Conservation (phyloP, 225 moss, liverwort and hornwort genomes). For the Rhytidiadelphus loreus region DNA sequence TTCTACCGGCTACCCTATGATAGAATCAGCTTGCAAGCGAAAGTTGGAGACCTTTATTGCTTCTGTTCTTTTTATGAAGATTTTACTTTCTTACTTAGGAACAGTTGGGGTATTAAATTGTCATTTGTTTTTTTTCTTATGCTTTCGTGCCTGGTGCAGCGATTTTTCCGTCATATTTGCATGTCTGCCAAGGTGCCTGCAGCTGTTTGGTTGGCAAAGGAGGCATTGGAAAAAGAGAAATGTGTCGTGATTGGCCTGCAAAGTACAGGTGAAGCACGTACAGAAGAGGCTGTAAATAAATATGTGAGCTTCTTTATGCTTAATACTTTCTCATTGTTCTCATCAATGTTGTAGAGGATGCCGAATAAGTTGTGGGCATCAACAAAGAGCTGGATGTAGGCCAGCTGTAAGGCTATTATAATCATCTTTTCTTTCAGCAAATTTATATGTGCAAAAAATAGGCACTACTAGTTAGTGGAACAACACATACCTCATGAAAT, state of each 20-base stretch:
- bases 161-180: conserved; percentile 96
- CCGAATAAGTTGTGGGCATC: background rate
- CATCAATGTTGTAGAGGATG: background rate
- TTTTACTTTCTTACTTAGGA: background rate
- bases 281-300: conserved; percentile 95
- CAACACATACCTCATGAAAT: background rate
- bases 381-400: background rate
- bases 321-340: background rate
- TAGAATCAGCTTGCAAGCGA: background rate
- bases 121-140: background rate
- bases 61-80: background rate
- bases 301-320: conserved; percentile 47
- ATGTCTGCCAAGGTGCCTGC: conserved; percentile 99
- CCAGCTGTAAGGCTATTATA: background rate
- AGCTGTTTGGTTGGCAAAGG: conserved; percentile 79
- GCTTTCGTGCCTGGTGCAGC: conserved; percentile 28
- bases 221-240: conserved; percentile 75
- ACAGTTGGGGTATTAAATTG: background rate
- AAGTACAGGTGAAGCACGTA: conserved; percentile 99
- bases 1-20: background rate
- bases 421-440: background rate
- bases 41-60: background rate
- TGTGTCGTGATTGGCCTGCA: conserved; percentile 99
- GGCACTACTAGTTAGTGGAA: background rate
- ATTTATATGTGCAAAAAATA: background rate